Base-by-base conservation (phyloP, 2,329 filamentous ascomycete genomes). In the Gliomastix tumulicola region DNA sequence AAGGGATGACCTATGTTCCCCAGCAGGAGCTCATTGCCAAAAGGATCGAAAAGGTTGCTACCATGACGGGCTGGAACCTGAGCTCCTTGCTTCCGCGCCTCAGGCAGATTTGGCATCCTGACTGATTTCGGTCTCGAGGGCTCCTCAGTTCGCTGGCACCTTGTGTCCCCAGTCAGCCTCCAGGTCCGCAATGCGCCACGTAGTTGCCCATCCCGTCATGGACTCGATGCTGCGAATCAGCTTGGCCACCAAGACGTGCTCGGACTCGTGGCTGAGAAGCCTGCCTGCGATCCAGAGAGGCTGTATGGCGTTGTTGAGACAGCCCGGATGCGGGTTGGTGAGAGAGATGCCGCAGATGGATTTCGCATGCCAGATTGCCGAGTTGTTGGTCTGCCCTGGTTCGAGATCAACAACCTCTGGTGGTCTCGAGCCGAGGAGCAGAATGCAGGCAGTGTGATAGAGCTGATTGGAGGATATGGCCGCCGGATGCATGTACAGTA, bases 381-480 rank as follows among this genome's bases (percentile, higher is more conserved):
- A 74, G 0, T 50, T 1, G 44, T 46, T 43, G 52, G 21, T 22
- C 25, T 4, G 32, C 35, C 27, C 31, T 23, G 7, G n/a, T 2
- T 37, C 12, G 9, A 28, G 16, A 10, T 10, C 15, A 9, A 19
- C 15, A 23, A 25, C 33, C 19, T 41, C 41, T 32, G 44, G 41
- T 5, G 34, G 34, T 15, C 23, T 4, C 12, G 59, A 59, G 18
- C 63, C 60, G 0, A 78, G 55, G 11, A 79, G 56, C 9, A 77
- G 47, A 10, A 76, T 65, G 42, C 67, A 71, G 8, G 69, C 63
- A 0, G 74, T 74, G 44, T 78, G 74, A 32, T 76, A 73, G 0
- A 78, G 57, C 43, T 77, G 73, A 35, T 72, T 76, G 0, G 67
- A 67, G 0, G 72, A 76, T 19, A 77, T 77, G 4, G 68, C 72